These are phyloP conservation scores for Deinandra increscens DNA, from an alignment of 129 eudicot genomes.

Conservation along the genomic window DNA sequence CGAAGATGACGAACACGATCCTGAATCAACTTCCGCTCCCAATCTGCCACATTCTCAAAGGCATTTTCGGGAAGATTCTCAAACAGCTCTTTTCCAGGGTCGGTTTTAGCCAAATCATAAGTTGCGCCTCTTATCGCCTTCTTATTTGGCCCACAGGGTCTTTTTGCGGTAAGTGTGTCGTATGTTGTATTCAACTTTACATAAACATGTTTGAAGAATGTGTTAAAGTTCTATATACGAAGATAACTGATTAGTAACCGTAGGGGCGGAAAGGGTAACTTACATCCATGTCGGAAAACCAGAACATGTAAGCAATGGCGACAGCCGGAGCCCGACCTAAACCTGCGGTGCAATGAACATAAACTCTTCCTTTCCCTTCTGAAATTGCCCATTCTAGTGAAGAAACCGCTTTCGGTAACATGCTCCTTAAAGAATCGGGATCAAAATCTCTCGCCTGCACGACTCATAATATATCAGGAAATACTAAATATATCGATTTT, in stretches of 20 bases:
- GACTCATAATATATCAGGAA: neutral
- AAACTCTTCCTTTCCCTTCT: constrained; percentile 78
- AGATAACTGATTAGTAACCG: neutral
- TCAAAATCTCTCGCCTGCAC: constrained; percentile 90
- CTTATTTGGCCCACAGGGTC: constrained; percentile 96
- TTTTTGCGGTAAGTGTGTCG: constrained; percentile 53
- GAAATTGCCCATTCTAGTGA: constrained; percentile 84
- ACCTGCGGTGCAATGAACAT: constrained; percentile 96
- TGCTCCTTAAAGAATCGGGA: constrained; percentile 81
- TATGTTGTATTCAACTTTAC: constrained; percentile 71
- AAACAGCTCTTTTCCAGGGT: constrained; percentile 76
- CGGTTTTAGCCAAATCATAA: constrained; percentile 74
- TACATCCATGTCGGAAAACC: constrained; percentile 86
- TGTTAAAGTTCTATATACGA: neutral
- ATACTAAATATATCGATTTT: neutral
- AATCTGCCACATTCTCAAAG: constrained; percentile 72
- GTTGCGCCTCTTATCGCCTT: constrained; percentile 85
- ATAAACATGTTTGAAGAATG: neutral
- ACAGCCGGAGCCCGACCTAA: constrained; percentile 97
- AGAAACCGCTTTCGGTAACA: constrained; percentile 86
- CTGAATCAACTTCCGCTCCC: constrained; percentile 88
- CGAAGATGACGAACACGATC: constrained; percentile 79
- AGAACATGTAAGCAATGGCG: constrained; percentile 88
- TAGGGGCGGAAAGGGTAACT: constrained; percentile 27
- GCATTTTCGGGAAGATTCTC: constrained; percentile 77